A percentile compares a stretch with the other conserved stretches of the same genome.
Conservation (phyloP, 2,329 filamentous ascomycete genomes). For the Myriosclerotinia duriaeana region DNA sequence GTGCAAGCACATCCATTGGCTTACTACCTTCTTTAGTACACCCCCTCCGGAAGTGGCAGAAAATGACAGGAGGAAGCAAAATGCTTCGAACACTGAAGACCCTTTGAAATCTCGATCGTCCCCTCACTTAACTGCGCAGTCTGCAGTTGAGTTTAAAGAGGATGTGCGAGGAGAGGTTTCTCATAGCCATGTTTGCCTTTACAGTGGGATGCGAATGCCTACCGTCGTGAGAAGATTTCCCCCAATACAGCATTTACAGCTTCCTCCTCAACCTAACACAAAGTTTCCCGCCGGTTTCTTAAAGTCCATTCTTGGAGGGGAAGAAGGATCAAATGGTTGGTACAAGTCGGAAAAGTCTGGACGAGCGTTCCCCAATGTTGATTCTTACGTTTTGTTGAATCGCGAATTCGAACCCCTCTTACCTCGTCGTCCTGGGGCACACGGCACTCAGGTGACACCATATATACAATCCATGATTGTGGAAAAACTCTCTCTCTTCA, state of each 20-base stretch:
- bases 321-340: neutral
- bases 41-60: neutral
- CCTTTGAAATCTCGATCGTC: neutral
- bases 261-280: neutral
- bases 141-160: neutral
- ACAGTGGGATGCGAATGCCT: slow-evolving; percentile 14
- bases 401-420: slow-evolving; percentile 9
- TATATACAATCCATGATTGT: neutral
- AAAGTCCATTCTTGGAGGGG: neutral
- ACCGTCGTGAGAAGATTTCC: neutral
- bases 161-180: neutral
- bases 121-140: neutral
- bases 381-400: neutral
- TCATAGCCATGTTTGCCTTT: neutral
- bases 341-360: no score
- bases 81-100: neutral
- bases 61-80: neutral
- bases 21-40: neutral
- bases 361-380: slow-evolving; percentile 6
- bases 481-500: slow-evolving; percentile 7
- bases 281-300: neutral
- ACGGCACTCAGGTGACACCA: slow-evolving; percentile 12
- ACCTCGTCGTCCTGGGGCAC: slow-evolving; percentile 1
- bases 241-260: neutral
- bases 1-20: neutral